Evolutionary conservation across 2,329 filamentous ascomycete genomes (phyloP), one percentile per base, ranked within the genome.

Genomic region (Macrophomina phaseolina): DNA sequence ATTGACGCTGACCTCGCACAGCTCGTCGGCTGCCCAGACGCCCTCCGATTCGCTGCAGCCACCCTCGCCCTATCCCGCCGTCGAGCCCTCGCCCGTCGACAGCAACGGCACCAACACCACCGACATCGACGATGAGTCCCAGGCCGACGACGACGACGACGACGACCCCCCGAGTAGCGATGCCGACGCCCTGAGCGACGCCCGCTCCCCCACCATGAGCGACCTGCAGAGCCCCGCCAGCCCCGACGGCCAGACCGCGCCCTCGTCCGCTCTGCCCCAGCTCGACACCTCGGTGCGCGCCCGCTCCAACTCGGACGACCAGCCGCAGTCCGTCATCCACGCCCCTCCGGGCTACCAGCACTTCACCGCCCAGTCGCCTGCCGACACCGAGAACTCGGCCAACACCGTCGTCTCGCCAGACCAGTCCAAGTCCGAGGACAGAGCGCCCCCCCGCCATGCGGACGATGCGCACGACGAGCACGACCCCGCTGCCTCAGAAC

Each of bases 251-350:
- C 76, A 68, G 70, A 69, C 63, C 71, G 73, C 53, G 16, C 34
- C 46, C 60, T 51, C 52, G 66, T 62, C 75, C 79, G 73, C 38
- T 11, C 78, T 81, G 55, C 75, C 74, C 36, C 80, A 79, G 74
- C 78, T 86, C 58, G 78, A 85, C 69, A 86, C 83, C 7, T 72
- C 77, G 18, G 69, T 72, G 53, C 75, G 77, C 62, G 69, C 74
- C 34, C 76, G 80, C 73, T 90, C 76, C 81, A 89, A 75, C 64
- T 85, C 86, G 30, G 89, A 89, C 68, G 92, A 97, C 70, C 92
- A 94, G 71, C 90, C 93, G 30, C 86, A 92, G 64, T 97, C 94
- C 1, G 94, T 97, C 65, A 97, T 97, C 71, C 94, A 97, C 82
- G 92, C 92, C 16, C 93, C 94, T 0, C 85, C 92, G 70, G 92